Evolutionary conservation across 139 green algal species (phyloP).

Genomic region (Picochlorum sp.): DNA sequence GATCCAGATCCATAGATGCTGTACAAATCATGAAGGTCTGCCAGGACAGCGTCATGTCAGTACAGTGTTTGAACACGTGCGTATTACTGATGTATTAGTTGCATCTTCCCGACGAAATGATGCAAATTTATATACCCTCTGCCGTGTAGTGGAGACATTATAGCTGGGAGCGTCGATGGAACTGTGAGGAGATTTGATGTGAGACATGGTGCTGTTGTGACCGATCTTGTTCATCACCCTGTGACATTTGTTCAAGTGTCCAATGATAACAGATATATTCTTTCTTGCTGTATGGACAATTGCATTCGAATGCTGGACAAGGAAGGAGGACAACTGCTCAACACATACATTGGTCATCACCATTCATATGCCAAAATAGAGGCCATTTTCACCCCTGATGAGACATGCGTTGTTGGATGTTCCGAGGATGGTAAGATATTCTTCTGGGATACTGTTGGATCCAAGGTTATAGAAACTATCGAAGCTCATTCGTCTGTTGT

Average conservation of each 20-base stretch:
- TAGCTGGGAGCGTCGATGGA: conserved; percentile 79
- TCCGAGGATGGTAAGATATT: conserved; percentile 69
- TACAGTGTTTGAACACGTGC: conserved; percentile 26
- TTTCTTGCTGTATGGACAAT: conserved; percentile 71
- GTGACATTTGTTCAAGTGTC: conserved; percentile 48
- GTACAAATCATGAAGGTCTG: conserved; percentile 78
- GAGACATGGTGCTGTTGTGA: conserved; percentile 56
- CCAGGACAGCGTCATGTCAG: conserved; percentile 76
- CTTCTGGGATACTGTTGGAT: conserved; percentile 83
- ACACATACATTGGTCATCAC: conserved; percentile 66
- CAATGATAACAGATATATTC: conserved; percentile 41
- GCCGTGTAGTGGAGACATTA: conserved; percentile 42
- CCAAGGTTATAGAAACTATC: conserved; percentile 41
- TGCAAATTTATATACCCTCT: not conserved
- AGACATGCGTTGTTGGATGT: conserved; percentile 61
- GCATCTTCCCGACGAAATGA: not conserved
- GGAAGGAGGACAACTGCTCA: conserved; percentile 62
- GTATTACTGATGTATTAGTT: not conserved
- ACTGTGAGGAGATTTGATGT: conserved; percentile 80
- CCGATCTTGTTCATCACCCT: conserved; percentile 62
- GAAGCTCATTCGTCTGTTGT: conserved; percentile 61
- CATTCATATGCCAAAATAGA: conserved; percentile 65
- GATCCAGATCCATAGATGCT: conserved; percentile 59
- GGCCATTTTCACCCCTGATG: conserved; percentile 57
- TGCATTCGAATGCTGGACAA: conserved; percentile 54